phyloP scores from a whole-genome alignment of 305 asterid genomes.

The Fraxinus platypoda region DNA sequence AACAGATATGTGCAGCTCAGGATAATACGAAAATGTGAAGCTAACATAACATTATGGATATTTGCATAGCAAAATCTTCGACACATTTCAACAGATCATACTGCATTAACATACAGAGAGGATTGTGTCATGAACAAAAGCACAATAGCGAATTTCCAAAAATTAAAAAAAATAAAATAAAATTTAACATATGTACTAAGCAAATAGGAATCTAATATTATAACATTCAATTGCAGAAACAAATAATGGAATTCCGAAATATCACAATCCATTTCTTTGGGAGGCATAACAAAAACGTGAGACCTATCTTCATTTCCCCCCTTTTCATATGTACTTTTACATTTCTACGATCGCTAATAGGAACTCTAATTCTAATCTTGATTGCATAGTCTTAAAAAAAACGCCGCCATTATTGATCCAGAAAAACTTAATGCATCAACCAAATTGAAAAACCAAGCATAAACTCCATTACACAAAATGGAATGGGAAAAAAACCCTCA shows the following conservation, averaged over 20 bases:
- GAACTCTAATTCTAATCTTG: not conserved
- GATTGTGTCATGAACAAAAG: not conserved
- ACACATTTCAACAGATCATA: not conserved
- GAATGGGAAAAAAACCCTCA: not conserved
- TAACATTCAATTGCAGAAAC: not conserved
- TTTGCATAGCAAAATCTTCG: not conserved
- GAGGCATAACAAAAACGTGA: not conserved
- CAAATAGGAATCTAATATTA: not conserved
- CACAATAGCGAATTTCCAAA: not conserved
- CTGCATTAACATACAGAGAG: not conserved
- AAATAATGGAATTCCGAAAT: too few species aligned
- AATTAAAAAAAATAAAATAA: too few species aligned
- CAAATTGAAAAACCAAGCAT: not conserved
- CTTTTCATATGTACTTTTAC: not conserved
- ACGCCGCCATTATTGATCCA: not conserved
- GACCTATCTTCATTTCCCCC: not conserved
- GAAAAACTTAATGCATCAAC: not conserved
- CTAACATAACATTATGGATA: not conserved
- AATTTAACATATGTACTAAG: not conserved
- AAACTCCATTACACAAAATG: not conserved
- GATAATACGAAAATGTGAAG: not conserved
- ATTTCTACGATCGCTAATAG: not conserved
- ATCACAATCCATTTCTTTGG: too few species aligned
- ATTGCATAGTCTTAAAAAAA: too few species aligned
- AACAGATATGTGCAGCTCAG: not conserved